phyloP scores from a whole-genome alignment of 352 stramenopile species.

The Halophytophthora polymorphica region DNA sequence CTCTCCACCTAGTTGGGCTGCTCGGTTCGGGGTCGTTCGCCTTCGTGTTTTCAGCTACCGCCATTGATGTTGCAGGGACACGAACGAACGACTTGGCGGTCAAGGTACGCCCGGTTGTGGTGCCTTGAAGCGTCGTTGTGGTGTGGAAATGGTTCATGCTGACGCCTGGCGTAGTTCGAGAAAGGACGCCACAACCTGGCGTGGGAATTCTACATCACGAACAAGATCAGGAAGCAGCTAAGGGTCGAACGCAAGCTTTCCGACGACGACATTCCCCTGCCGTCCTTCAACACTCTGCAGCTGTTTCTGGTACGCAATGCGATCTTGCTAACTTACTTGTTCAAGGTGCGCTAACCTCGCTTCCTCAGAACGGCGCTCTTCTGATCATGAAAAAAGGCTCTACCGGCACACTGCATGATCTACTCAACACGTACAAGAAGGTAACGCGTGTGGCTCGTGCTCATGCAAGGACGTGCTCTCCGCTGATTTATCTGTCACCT shows the following conservation, averaged over 20 bases:
- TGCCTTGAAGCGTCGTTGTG: background rate
- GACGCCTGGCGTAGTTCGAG: constrained; percentile 46
- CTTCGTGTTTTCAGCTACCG: constrained; percentile 60
- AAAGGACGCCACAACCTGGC: constrained; percentile 60
- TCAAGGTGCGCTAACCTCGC: background rate
- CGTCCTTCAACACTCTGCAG: constrained; percentile 46
- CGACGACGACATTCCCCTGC: constrained; percentile 29
- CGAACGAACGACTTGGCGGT: constrained; percentile 39
- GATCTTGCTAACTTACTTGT: background rate
- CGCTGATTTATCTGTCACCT: constrained; percentile 4
- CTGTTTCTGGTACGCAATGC: constrained; percentile 49
- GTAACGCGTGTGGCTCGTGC: constrained; percentile 19
- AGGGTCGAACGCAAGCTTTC: constrained; percentile 17
- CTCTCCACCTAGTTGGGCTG: constrained; percentile 45
- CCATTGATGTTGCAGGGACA: constrained; percentile 23
- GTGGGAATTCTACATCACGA: constrained; percentile 81
- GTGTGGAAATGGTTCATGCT: background rate
- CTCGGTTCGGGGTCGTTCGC: constrained; percentile 76
- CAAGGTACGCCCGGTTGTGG: constrained; percentile 41
- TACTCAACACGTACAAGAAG: constrained; percentile 80
- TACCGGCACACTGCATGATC: constrained; percentile 69
- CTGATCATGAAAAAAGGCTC: constrained; percentile 72
- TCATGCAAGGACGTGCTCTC: background rate
- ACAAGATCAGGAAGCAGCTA: constrained; percentile 43
- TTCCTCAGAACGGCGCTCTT: constrained; percentile 64